Conservation (phyloP, 2,329 filamentous ascomycete genomes). For the Fusarium buxicola region DNA sequence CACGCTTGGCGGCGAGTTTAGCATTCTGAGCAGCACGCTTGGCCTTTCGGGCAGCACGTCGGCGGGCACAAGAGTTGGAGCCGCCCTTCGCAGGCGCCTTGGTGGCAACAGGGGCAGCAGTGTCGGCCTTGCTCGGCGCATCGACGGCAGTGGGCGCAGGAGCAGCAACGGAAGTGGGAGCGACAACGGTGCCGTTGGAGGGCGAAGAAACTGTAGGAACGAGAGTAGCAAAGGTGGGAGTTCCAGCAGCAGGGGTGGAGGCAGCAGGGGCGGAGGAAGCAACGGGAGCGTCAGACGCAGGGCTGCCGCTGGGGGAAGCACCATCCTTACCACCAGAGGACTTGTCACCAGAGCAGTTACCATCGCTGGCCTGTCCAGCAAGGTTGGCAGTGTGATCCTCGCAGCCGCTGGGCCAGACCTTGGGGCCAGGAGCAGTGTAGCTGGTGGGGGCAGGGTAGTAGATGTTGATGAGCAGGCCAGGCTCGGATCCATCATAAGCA, state of each 20-base stretch:
- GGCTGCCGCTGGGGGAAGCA: constrained; percentile 19
- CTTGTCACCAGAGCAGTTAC: constrained; percentile 52
- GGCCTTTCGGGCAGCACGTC: constrained; percentile 35
- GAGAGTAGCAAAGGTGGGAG: constrained; percentile 28
- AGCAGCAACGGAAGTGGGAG: constrained; percentile 3
- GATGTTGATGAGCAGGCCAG: constrained; percentile 50
- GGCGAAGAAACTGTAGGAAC: constrained; percentile 20
- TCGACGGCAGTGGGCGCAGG: background rate
- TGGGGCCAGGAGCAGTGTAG: constrained; percentile 51
- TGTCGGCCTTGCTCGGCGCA: constrained; percentile 11
- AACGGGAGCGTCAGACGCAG: constrained; percentile 14
- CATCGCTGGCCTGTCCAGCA: constrained; percentile 48
- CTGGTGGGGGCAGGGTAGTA: constrained; percentile 51
- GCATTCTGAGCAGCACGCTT: constrained; percentile 32
- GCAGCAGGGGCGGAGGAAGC: constrained; percentile 13
- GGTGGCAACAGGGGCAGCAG: constrained; percentile 26
- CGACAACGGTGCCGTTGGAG: constrained; percentile 14
- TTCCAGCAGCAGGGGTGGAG: constrained; percentile 9
- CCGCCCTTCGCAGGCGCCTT: constrained; percentile 24
- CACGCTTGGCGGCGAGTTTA: constrained; percentile 24
- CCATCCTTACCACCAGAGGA: constrained; percentile 39
- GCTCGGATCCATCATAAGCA: constrained; percentile 49
- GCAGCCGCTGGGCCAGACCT: constrained; percentile 50
- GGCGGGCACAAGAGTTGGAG: constrained; percentile 14
- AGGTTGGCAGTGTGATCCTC: constrained; percentile 54